Base-by-base conservation (phyloP, 2,329 filamentous ascomycete species). In the Aspergillus puulaauensis region DNA sequence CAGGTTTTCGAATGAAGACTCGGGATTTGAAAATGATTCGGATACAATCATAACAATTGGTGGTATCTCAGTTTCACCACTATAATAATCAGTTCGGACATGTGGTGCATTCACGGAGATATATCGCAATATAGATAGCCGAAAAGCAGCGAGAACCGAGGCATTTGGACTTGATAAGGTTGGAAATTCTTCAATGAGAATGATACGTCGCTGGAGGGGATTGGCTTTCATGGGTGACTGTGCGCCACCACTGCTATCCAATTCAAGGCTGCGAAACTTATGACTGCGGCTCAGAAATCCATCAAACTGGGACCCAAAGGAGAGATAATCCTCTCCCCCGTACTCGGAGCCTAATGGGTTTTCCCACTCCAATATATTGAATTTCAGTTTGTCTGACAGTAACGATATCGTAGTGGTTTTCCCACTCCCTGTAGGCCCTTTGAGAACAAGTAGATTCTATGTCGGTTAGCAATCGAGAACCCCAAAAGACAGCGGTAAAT, bases 11-110 rank as follows among this genome's bases (percentile, higher is more conserved):
- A 90, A 87, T 2, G 92, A 89, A 3, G 90, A 93, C 7, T 88
- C 92, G 1, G 92, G 95, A 0, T 90, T 93, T 15, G 96, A 78
- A 14, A 96, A 79, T 0, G 91, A 96, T 74, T 99, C 95, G 0
- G 95, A 97, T 51, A 99, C 86, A 57, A 99, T 84, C 78, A 99
- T 87, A 33, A 99, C 84, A 37, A 98, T 81, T 0, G 95, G 95
- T 1, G 85, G 56, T 24, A 47, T 57, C n/a, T 39, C 37, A 17
- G 21, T 21, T 19, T 40, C 35, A 31, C 27, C 27, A 3, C 15
- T 24, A 80, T 33, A 24, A 66, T 69, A 40, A 61, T 48, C 19
- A 6, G 63, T 51, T 66, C 65, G 33, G 66, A 60, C 56, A 6
- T 86, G 80, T 1, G 87, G 84, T 1, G 83, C 85, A 64, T 87